These are phyloP conservation scores for Schoenoplectus tabernaemontani DNA, from an alignment of 202 grass and related monocot genomes.

Conservation along the genomic window DNA sequence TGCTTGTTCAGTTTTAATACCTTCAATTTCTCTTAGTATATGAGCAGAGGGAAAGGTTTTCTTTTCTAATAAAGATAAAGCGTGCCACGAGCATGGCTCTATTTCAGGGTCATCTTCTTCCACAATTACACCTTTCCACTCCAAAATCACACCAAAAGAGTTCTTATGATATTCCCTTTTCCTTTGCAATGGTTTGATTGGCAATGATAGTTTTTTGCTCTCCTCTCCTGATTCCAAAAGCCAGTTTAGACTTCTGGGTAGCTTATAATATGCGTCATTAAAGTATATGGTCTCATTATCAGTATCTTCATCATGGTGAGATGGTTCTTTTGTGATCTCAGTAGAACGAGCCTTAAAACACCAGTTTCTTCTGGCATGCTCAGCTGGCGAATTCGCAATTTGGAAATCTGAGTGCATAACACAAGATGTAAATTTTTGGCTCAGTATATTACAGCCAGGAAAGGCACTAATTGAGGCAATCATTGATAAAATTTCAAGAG, in stretches of 20 bases:
- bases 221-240: slow-evolving; percentile 29
- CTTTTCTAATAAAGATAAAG: slow-evolving; percentile 49
- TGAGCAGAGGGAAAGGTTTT: slow-evolving; percentile 50
- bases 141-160: slow-evolving; percentile 71
- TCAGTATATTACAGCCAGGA: slow-evolving; percentile 8
- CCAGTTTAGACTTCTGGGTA: slow-evolving; percentile 61
- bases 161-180: slow-evolving; percentile 12
- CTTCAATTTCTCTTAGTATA: slow-evolving; percentile 52
- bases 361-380: neutral
- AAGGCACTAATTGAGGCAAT: slow-evolving; percentile 1
- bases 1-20: slow-evolving; percentile 63
- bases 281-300: neutral
- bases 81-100: slow-evolving; percentile 50
- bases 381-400: neutral
- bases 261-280: slow-evolving; percentile 41
- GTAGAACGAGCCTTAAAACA: slow-evolving; percentile 28
- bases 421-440: slow-evolving; percentile 7
- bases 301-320: slow-evolving; percentile 28
- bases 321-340: slow-evolving; percentile 24
- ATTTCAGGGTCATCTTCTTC: slow-evolving; percentile 56
- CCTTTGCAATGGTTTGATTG: slow-evolving; percentile 35
- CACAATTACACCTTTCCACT: slow-evolving; percentile 66
- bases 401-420: neutral
- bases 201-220: slow-evolving; percentile 17
- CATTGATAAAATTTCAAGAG: neutral